A percentile compares a stretch with the other conserved stretches of the same genome.
Evolutionary conservation across 805 yeast species (phyloP).

Genomic region (Candida vartiovaarae): DNA sequence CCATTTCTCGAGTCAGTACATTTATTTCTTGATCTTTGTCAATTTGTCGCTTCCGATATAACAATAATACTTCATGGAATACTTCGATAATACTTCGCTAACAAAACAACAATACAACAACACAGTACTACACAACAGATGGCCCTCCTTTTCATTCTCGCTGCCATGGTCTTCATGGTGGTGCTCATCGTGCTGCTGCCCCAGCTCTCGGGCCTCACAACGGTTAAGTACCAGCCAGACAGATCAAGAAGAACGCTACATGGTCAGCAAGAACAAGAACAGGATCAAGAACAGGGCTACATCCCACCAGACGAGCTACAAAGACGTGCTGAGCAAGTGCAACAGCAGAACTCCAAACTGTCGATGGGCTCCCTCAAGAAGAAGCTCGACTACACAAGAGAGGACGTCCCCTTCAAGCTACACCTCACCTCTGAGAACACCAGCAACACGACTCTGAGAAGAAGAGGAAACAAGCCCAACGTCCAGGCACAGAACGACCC

Average conservation of each 20-base stretch:
- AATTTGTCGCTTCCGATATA: no score
- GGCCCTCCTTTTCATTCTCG: slow-evolving; percentile 16
- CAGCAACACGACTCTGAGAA: slow-evolving; percentile 3
- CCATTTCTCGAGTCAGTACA: no score
- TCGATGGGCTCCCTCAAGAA: slow-evolving; percentile 7
- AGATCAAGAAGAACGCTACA: background rate
- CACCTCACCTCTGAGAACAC: background rate
- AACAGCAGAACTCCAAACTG: slow-evolving; percentile 7
- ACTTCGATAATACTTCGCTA: no score
- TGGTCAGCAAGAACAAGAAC: slow-evolving; percentile 1
- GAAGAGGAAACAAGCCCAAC: slow-evolving; percentile 9
- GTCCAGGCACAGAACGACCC: slow-evolving; percentile 13
- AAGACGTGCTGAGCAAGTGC: slow-evolving; percentile 5
- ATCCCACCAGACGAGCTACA: slow-evolving; percentile 21
- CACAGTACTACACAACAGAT: no score
- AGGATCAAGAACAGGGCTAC: slow-evolving; percentile 11
- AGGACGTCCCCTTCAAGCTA: slow-evolving; percentile 20
- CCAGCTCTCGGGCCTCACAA: slow-evolving; percentile 41
- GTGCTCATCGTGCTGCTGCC: slow-evolving; percentile 40
- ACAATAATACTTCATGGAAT: no score
- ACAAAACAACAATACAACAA: no score
- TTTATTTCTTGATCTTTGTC: no score
- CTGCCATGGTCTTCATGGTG: slow-evolving; percentile 36
- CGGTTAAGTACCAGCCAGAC: slow-evolving; percentile 24
- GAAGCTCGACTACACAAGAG: slow-evolving; percentile 13